Percentiles rank a stretch among this genome's conserved stretches.
Evolutionary conservation across 2,329 filamentous ascomycete species (phyloP).

Genomic region (Ceratocystis smalleyi): DNA sequence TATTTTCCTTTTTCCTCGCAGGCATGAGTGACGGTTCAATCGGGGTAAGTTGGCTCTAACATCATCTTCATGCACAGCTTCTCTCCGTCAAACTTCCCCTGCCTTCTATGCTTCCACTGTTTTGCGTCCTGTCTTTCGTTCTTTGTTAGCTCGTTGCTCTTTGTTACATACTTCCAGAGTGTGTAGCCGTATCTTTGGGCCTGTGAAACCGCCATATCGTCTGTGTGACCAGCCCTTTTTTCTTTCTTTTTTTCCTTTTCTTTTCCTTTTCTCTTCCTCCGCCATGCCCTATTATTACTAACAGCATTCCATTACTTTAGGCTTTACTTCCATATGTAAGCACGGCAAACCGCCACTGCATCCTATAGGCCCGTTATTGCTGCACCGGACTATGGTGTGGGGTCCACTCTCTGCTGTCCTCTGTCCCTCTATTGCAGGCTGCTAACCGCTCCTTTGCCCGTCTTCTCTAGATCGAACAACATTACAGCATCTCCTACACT

Average conservation of each 20-base stretch:
- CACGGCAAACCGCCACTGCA: constrained; percentile 8
- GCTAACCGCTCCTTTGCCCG: background rate
- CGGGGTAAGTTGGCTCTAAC: constrained; percentile 32
- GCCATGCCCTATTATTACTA: background rate
- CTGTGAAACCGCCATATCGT: too few relatives aligned
- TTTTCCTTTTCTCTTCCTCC: background rate
- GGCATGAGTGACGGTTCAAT: constrained; percentile 54
- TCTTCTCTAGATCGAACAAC: constrained; percentile 21
- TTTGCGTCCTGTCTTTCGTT: background rate
- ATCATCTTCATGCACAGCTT: too few relatives aligned
- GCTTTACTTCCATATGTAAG: constrained; percentile 34
- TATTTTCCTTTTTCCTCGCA: constrained; percentile 48
- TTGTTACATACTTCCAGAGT: too few relatives aligned
- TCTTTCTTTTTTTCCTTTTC: background rate
- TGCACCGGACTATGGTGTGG: background rate
- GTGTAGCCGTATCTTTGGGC: too few relatives aligned
- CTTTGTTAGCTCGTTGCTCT: background rate
- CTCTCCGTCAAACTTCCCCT: too few relatives aligned
- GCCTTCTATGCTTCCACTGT: too few relatives aligned
- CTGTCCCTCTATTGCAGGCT: background rate
- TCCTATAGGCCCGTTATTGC: background rate
- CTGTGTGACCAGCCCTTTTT: background rate
- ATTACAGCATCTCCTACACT: constrained; percentile 46
- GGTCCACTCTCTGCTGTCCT: background rate
- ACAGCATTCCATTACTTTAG: constrained; percentile 21